phyloP scores from a whole-genome alignment of 2,329 filamentous ascomycete genomes.

The Xylariales sp. region DNA sequence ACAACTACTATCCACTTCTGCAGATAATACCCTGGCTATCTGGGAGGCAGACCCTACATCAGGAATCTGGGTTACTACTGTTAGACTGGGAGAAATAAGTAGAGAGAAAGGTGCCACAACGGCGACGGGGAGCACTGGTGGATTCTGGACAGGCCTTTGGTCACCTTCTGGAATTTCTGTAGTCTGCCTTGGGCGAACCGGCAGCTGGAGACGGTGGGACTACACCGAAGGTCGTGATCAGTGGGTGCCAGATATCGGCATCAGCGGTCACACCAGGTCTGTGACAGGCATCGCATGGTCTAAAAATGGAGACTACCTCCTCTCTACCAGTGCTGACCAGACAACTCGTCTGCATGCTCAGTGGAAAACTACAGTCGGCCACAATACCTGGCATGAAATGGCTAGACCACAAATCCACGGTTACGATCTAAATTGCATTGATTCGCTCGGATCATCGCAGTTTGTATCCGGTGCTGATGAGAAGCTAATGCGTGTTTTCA shows the following conservation, averaged over 20 bases:
- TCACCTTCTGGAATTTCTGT: constrained; percentile 71
- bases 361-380: constrained; percentile 54
- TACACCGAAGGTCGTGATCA: constrained; percentile 55
- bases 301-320: constrained; percentile 72
- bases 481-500: constrained; percentile 95
- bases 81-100: constrained; percentile 88
- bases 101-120: constrained; percentile 93
- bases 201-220: constrained; percentile 87
- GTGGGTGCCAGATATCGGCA: constrained; percentile 74
- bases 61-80: constrained; percentile 85
- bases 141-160: constrained; percentile 96
- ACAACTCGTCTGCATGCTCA: constrained; percentile 82
- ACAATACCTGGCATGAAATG: constrained; percentile 85
- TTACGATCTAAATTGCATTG: constrained; percentile 94
- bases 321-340: constrained; percentile 89
- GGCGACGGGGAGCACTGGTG: constrained; percentile 90
- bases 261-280: constrained; percentile 79
- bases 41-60: constrained; percentile 84
- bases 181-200: constrained; percentile 81
- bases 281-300: constrained; percentile 85
- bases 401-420: constrained; percentile 94
- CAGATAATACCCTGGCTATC: constrained; percentile 89
- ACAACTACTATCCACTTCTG: constrained; percentile 82
- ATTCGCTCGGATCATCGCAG: constrained; percentile 64
- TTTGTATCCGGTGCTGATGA: constrained; percentile 97